A percentile compares a stretch with the other conserved stretches of the same genome.
Evolutionary conservation across 2,329 filamentous ascomycete genomes (phyloP).

Genomic region (Aspergillus aculeatus): DNA sequence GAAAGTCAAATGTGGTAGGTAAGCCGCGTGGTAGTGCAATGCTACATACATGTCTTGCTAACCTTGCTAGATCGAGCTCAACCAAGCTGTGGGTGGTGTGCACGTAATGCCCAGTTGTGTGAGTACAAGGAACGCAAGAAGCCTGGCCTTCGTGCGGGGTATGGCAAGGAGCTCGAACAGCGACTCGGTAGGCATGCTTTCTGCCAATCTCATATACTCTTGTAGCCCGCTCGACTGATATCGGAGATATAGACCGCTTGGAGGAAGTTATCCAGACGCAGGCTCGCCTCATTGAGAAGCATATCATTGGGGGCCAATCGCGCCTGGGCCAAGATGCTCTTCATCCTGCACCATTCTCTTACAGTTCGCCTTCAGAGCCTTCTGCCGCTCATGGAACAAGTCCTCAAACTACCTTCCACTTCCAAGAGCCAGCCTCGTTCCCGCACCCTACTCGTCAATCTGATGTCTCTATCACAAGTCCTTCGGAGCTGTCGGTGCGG

Average conservation of each 20-base stretch:
- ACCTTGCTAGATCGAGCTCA: constrained; percentile 49
- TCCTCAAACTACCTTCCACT: constrained; percentile 60
- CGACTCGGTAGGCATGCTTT: constrained; percentile 50
- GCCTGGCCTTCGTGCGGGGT: constrained; percentile 64
- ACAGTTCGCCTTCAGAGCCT: constrained; percentile 51
- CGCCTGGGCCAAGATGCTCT: constrained; percentile 28
- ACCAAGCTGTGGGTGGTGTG: constrained; percentile 69
- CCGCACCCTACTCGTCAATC: constrained; percentile 47
- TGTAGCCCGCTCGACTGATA: background rate
- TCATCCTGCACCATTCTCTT: constrained; percentile 28
- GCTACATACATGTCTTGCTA: constrained; percentile 9
- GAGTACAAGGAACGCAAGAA: constrained; percentile 71
- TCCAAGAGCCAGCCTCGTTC: constrained; percentile 59
- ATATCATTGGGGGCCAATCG: constrained; percentile 45
- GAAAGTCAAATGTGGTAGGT: constrained; percentile 48
- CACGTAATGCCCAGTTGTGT: constrained; percentile 64
- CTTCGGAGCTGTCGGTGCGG: constrained; percentile 34
- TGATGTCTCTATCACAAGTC: constrained; percentile 42
- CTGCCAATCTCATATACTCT: background rate
- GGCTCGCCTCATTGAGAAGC: constrained; percentile 63
- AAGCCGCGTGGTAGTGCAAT: background rate
- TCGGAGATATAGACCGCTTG: constrained; percentile 53
- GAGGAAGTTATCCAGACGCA: constrained; percentile 66
- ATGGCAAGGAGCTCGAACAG: constrained; percentile 71
- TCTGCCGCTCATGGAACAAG: constrained; percentile 55